Evolutionary conservation across 2,329 filamentous ascomycete genomes (phyloP).

Genomic region (Aureobasidium sp.): DNA sequence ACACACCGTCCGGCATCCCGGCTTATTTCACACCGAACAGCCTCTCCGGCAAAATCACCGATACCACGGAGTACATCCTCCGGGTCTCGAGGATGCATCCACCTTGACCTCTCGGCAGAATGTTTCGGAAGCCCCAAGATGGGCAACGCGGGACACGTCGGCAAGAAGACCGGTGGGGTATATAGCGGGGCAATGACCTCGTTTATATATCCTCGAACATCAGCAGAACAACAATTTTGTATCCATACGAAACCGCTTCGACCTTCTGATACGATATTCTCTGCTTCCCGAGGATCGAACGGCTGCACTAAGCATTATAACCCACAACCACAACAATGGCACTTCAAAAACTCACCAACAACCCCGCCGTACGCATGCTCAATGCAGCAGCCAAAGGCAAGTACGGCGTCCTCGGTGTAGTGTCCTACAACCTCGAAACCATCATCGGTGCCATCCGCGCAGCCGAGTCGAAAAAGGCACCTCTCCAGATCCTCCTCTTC

Average conservation of each 20-base stretch:
- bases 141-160: slow-evolving; percentile 2
- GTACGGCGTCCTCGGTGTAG: slow-evolving; percentile 29
- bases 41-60: slow-evolving; percentile 1
- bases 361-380: slow-evolving; percentile 29
- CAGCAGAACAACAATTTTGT: neutral
- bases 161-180: slow-evolving; percentile 9
- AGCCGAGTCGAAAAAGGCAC: slow-evolving; percentile 59
- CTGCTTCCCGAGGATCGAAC: neutral
- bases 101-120: neutral
- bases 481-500: slow-evolving; percentile 66
- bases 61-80: neutral
- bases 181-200: slow-evolving; percentile 13
- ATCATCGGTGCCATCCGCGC: slow-evolving; percentile 63
- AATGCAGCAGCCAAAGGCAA: slow-evolving; percentile 27
- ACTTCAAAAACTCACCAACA: slow-evolving; percentile 22
- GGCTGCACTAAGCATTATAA: neutral
- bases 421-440: slow-evolving; percentile 52
- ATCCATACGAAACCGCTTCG: neutral
- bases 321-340: slow-evolving; percentile 14
- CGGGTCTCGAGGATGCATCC: neutral
- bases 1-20: neutral
- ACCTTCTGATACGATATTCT: neutral
- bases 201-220: slow-evolving; percentile 2
- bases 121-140: neutral
- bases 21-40: neutral